These are phyloP conservation scores for Xerocomellus dryophilus DNA, from an alignment of 768 basidiomycete genomes.

Conservation along the genomic window DNA sequence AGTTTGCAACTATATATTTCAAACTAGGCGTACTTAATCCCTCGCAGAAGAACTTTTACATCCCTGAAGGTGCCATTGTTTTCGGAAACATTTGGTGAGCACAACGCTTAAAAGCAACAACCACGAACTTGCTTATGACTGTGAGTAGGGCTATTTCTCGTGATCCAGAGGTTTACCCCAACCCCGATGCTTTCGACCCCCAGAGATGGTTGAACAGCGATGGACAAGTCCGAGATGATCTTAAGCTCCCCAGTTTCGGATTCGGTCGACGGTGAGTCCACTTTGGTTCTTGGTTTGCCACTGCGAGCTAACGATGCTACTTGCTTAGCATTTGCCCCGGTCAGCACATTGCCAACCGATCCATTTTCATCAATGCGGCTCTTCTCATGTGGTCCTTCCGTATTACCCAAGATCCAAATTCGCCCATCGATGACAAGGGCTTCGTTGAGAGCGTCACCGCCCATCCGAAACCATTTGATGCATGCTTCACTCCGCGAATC, in stretches of 20 bases:
- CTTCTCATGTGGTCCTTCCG: slow-evolving; percentile 65
- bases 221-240: slow-evolving; percentile 46
- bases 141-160: slow-evolving; percentile 48
- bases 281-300: neutral
- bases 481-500: slow-evolving; percentile 49
- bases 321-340: slow-evolving; percentile 60
- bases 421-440: slow-evolving; percentile 57
- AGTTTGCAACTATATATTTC: slow-evolving; percentile 4
- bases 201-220: slow-evolving; percentile 49
- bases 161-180: slow-evolving; percentile 54
- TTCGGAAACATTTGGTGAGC: slow-evolving; percentile 37
- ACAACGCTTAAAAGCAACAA: neutral
- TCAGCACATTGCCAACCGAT: slow-evolving; percentile 57
- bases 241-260: slow-evolving; percentile 53
- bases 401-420: slow-evolving; percentile 46
- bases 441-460: slow-evolving; percentile 65
- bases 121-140: neutral
- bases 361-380: slow-evolving; percentile 63
- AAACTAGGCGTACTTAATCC: neutral
- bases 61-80: slow-evolving; percentile 36
- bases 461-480: slow-evolving; percentile 62
- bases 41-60: slow-evolving; percentile 33
- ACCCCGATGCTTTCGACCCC: slow-evolving; percentile 58
- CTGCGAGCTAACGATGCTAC: neutral
- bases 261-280: slow-evolving; percentile 44